These are phyloP conservation scores for Cordyceps farinosa DNA, from an alignment of 2,329 filamentous ascomycete species.

Conservation along the genomic window DNA sequence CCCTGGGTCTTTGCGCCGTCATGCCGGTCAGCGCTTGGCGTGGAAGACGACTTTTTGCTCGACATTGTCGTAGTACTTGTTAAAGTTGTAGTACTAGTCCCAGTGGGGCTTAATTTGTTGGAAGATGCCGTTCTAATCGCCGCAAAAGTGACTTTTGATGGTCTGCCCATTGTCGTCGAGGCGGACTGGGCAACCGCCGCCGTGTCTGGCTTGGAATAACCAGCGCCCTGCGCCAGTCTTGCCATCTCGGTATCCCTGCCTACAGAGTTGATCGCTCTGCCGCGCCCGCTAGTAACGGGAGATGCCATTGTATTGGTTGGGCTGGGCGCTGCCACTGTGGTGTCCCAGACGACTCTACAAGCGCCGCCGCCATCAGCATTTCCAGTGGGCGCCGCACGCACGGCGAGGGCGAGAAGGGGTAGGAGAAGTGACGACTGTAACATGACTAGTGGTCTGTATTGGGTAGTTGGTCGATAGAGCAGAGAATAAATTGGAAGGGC, in stretches of 20 bases:
- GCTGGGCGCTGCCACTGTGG: constrained; percentile 6
- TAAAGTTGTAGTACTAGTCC: background rate
- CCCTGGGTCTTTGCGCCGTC: background rate
- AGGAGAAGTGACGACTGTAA: constrained; percentile 4
- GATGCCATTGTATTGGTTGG: background rate
- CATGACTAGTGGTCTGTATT: background rate
- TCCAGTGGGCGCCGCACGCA: background rate
- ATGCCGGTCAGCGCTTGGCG: background rate
- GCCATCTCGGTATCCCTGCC: background rate
- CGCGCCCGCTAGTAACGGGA: background rate
- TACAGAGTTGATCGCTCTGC: background rate
- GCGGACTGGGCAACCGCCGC: background rate
- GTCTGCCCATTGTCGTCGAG: constrained; percentile 2
- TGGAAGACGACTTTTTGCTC: background rate
- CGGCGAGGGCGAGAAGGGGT: background rate
- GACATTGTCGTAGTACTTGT: background rate
- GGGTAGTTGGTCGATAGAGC: background rate
- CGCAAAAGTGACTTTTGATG: background rate
- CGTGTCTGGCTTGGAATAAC: background rate
- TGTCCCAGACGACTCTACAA: background rate
- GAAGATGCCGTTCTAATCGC: background rate
- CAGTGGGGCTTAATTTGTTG: constrained; percentile 11
- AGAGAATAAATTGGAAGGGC: constrained; percentile 12
- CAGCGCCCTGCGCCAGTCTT: background rate
- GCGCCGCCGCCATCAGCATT: background rate